Evolutionary conservation across 2,329 filamentous ascomycete species (phyloP).

Genomic region (Stagonosporopsis rhizophila): DNA sequence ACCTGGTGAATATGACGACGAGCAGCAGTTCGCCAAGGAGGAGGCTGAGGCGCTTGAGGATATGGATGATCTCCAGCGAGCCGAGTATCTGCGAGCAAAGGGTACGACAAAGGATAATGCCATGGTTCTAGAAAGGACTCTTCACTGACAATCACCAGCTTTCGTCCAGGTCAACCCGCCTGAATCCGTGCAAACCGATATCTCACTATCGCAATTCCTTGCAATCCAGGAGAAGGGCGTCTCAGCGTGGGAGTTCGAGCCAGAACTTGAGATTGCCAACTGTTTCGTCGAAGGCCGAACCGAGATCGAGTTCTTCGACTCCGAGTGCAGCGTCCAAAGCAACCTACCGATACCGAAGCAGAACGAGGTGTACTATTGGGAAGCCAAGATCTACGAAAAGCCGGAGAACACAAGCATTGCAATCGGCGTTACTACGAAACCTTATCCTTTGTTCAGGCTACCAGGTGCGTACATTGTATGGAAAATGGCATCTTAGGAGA

Average conservation of each 20-base stretch:
- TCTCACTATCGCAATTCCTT: constrained; percentile 95
- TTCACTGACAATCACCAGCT: constrained; percentile 60
- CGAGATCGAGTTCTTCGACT: constrained; percentile 98
- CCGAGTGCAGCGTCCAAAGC: constrained; percentile 95
- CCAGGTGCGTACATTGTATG: constrained; percentile 70
- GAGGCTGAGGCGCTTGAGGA: constrained; percentile 93
- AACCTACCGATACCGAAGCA: constrained; percentile 97
- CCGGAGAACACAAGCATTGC: constrained; percentile 85
- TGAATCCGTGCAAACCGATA: constrained; percentile 94
- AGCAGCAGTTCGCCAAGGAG: constrained; percentile 90
- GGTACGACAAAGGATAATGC: constrained; percentile 62
- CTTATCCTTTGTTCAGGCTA: constrained; percentile 91
- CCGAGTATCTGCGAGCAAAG: constrained; percentile 93
- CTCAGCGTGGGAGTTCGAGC: constrained; percentile 99
- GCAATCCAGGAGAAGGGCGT: constrained; percentile 99
- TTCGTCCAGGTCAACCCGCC: constrained; percentile 94
- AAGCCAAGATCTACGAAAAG: constrained; percentile 98
- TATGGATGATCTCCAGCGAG: constrained; percentile 92
- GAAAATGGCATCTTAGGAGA: background rate
- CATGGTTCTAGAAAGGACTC: background rate
- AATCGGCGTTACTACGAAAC: constrained; percentile 95
- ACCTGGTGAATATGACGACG: constrained; percentile 96
- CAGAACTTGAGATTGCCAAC: constrained; percentile 97
- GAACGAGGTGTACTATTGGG: constrained; percentile 99
- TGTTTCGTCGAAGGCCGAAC: constrained; percentile 97